Evolutionary conservation across 352 stramenopile genomes (phyloP).

Genomic region (Phytophthora tubulina): DNA sequence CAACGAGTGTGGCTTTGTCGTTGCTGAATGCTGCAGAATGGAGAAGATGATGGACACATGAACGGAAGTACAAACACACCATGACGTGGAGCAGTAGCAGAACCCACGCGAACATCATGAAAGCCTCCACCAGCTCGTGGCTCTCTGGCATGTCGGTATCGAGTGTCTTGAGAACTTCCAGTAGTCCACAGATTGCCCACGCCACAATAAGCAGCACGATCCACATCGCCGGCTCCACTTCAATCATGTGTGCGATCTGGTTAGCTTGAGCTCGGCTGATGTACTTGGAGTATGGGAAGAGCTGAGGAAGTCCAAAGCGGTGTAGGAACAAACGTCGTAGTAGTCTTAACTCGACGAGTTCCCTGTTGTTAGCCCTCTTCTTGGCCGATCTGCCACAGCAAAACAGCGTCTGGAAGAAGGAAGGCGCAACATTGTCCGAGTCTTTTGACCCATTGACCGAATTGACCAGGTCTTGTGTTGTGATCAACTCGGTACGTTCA

Average conservation of each 20-base stretch:
- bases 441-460: constrained; percentile 8
- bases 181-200: constrained; percentile 44
- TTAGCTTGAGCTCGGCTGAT: constrained; percentile 72
- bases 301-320: constrained; percentile 51
- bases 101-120: constrained; percentile 50
- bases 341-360: constrained; percentile 47
- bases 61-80: constrained; percentile 45
- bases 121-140: constrained; percentile 47
- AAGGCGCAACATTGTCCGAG: constrained; percentile 5
- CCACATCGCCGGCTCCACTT: constrained; percentile 73
- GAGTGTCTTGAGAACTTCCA: constrained; percentile 38
- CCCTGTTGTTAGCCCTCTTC: constrained; percentile 18
- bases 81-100: constrained; percentile 53
- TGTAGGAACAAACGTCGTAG: constrained; percentile 54
- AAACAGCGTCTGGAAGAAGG: constrained; percentile 29
- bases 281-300: constrained; percentile 80
- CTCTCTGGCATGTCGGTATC: constrained; percentile 31
- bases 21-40: constrained; percentile 27
- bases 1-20: constrained; percentile 25
- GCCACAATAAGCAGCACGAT: constrained; percentile 54
- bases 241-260: constrained; percentile 80
- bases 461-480: constrained; percentile 43
- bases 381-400: constrained; percentile 29
- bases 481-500: constrained; percentile 56
- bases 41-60: constrained; percentile 31